Evolutionary conservation across 768 basidiomycete species (phyloP), one percentile per base, ranked within the genome.

Genomic region (Leucocoprinus leucothites): DNA sequence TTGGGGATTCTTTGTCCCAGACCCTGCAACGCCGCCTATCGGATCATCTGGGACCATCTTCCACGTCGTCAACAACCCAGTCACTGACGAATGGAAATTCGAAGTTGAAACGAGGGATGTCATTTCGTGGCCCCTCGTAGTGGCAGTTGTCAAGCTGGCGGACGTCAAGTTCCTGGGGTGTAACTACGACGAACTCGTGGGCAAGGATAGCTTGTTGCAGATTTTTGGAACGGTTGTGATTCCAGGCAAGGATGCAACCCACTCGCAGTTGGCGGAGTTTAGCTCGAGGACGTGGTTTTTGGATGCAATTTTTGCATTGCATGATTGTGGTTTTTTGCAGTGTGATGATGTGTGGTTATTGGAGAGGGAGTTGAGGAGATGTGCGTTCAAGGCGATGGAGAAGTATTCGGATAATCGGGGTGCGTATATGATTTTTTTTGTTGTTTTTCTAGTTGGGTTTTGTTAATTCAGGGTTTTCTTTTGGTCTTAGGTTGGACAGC

Each of bases 311-410:
- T 71, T 70, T 44, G 69, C 73, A n/a, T 62, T 80, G 57, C 72
- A 78, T 60, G 78, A 80, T 56, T 78, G 75, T 57, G 76, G 74
- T 6, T 74, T 78, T 9, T 65, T 78, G 18, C 71, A 71, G 36
- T 80, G 78, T 62, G 74, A 78, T 49, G 78, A 80, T 69, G 74
- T 72, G 19, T 75, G 74, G 75, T 53, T 75, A 24, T 61, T 80
- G 22, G 78, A 80, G 65, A 64, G 77, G 57, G 78, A 80, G 63
- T 71, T 80, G 18, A 64, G 74, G 57, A 63, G 74, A 35, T 75
- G 71, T 61, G 76, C 75, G 28, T 80, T 80, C 60, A 69, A 68
- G 21, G 76, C 77, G 52, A 80, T 80, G 78, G 78, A 78, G 59
- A 71, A 67, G 53, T 80, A 76, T 65, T 42, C 78, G 49, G 72